A percentile compares a stretch with the other conserved stretches of the same genome.
These are phyloP conservation scores for Microdochium bolleyi DNA, from an alignment of 2,329 filamentous ascomycete species.

Conservation along the genomic window DNA sequence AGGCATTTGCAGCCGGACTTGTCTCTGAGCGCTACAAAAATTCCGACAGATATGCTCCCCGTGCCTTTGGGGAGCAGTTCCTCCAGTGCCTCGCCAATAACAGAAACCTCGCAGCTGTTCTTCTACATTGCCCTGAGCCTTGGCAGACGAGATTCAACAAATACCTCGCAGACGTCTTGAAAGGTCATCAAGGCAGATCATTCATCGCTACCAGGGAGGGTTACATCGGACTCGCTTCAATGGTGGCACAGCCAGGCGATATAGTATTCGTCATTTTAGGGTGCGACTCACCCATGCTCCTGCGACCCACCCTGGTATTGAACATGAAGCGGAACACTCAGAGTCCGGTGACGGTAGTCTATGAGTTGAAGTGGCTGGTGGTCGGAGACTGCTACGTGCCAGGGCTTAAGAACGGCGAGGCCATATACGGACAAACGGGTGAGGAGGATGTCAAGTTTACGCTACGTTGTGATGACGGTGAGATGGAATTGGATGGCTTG, in stretches of 20 bases:
- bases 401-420: background rate
- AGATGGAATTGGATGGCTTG: background rate
- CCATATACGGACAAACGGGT: background rate
- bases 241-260: background rate
- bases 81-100: background rate
- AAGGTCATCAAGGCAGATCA: background rate
- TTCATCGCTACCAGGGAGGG: background rate
- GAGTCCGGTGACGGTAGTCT: background rate
- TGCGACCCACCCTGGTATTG: background rate
- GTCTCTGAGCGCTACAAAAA: background rate
- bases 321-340: background rate
- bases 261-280: background rate
- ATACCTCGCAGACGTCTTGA: background rate
- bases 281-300: background rate
- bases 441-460: background rate
- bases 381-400: background rate
- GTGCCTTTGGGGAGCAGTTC: background rate
- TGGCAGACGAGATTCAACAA: background rate
- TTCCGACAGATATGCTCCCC: background rate
- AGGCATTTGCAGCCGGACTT: background rate
- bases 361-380: background rate
- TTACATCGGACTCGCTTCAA: background rate
- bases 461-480: background rate
- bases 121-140: background rate
- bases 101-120: background rate